Evolutionary conservation across 768 basidiomycete genomes (phyloP).

Genomic region (Termitomyces sp.): DNA sequence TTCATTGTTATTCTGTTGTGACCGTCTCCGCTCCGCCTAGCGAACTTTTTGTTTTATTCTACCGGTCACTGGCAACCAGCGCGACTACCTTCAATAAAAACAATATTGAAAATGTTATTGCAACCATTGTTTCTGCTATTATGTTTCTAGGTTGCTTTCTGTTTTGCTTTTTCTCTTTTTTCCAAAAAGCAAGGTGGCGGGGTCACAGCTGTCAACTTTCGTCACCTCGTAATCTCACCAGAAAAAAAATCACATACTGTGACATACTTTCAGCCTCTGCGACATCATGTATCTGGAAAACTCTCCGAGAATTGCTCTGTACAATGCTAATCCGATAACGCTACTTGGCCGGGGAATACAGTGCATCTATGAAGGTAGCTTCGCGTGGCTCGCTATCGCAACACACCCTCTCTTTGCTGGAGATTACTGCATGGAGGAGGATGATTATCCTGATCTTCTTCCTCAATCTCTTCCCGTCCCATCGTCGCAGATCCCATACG

Average conservation of each 20-base stretch:
- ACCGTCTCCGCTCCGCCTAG: background rate
- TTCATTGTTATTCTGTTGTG: background rate
- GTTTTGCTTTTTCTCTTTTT: background rate
- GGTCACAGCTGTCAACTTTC: background rate
- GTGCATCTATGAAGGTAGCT: slow-evolving; percentile 1
- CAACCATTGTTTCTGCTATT: background rate
- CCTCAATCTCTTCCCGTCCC: background rate
- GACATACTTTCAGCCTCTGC: background rate
- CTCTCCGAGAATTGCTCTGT: background rate
- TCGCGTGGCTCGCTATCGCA: background rate
- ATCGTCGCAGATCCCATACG: background rate
- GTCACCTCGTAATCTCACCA: background rate
- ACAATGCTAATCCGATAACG: background rate
- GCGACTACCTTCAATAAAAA: background rate
- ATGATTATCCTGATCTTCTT: background rate
- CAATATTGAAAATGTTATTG: too few relatives aligned
- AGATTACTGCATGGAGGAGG: background rate
- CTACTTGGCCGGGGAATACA: background rate
- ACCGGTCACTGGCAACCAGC: background rate
- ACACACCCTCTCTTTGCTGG: background rate
- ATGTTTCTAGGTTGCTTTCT: background rate
- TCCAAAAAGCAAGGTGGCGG: background rate
- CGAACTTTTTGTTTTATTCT: background rate
- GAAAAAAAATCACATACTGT: background rate
- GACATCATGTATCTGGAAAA: background rate